Evolutionary conservation across 169 alveolate genomes (phyloP).

Genomic region (Besnoitia besnoiti): DNA sequence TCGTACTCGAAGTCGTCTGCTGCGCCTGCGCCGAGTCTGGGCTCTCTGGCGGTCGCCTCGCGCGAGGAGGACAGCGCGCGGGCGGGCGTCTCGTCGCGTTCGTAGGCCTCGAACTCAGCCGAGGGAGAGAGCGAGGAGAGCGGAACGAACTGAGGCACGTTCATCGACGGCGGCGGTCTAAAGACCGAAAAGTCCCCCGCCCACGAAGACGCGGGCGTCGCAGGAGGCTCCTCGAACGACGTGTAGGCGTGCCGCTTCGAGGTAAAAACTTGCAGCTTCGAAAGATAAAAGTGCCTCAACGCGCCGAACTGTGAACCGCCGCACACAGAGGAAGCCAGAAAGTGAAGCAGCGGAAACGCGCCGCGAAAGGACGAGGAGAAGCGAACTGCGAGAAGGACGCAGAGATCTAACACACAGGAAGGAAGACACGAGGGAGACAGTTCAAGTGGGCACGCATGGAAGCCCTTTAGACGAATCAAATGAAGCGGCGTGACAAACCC

Average conservation of each 20-base stretch:
- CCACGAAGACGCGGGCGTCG: not conserved
- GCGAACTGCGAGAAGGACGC: too few relatives aligned
- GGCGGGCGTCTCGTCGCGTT: not conserved
- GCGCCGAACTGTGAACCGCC: not conserved
- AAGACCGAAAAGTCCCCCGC: not conserved
- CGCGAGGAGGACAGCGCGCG: not conserved
- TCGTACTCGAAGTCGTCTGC: not conserved
- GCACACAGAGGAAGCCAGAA: not conserved
- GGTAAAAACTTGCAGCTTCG: not conserved
- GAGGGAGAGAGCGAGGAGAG: not conserved
- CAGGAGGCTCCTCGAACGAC: not conserved
- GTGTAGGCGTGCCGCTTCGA: constrained; percentile 11
- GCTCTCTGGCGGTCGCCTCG: not conserved
- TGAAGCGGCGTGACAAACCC: too few relatives aligned
- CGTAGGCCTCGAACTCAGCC: not conserved
- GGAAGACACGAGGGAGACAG: too few relatives aligned
- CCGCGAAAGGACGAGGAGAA: too few relatives aligned
- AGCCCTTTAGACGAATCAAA: too few relatives aligned
- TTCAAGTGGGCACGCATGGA: too few relatives aligned
- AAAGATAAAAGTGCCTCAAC: not conserved
- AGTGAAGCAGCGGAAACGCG: too few relatives aligned
- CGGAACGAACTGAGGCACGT: constrained; percentile 14
- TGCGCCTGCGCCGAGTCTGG: not conserved
- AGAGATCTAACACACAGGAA: too few relatives aligned
- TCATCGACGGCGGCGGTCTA: not conserved